Evolutionary conservation across 2,329 filamentous ascomycete species (phyloP).

Genomic region (Fonsecaea pedrosoi): DNA sequence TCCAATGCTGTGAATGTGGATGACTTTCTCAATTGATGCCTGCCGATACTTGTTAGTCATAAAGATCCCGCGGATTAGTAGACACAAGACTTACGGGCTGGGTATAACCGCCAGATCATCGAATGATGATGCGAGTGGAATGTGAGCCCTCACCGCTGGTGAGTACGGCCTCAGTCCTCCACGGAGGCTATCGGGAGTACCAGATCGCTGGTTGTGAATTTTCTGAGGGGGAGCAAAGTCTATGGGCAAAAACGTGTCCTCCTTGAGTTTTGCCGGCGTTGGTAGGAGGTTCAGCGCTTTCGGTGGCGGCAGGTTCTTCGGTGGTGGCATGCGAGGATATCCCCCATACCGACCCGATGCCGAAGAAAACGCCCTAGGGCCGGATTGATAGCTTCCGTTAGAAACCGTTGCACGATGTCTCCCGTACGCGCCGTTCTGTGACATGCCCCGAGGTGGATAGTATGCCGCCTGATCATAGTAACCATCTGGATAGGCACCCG

Average conservation of each 20-base stretch:
- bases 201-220: constrained; percentile 71
- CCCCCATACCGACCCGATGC: constrained; percentile 58
- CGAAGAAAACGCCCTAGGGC: constrained; percentile 70
- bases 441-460: constrained; percentile 45
- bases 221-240: constrained; percentile 85
- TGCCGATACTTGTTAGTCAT: constrained; percentile 38
- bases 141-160: constrained; percentile 73
- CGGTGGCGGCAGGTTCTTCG: constrained; percentile 73
- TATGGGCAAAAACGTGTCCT: constrained; percentile 77
- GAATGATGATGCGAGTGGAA: constrained; percentile 81
- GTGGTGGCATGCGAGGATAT: constrained; percentile 55
- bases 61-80: background rate
- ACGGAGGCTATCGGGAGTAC: constrained; percentile 67
- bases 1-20: constrained; percentile 57
- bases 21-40: constrained; percentile 57
- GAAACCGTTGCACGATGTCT: constrained; percentile 39
- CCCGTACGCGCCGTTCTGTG: constrained; percentile 47
- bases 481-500: constrained; percentile 51
- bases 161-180: constrained; percentile 72
- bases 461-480: constrained; percentile 43
- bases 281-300: constrained; percentile 76
- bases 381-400: constrained; percentile 55
- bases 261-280: constrained; percentile 81
- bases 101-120: constrained; percentile 86
- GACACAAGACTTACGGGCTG: constrained; percentile 76